These are phyloP conservation scores for Dothistroma pini DNA, from an alignment of 2,329 filamentous ascomycete species.

Conservation along the genomic window DNA sequence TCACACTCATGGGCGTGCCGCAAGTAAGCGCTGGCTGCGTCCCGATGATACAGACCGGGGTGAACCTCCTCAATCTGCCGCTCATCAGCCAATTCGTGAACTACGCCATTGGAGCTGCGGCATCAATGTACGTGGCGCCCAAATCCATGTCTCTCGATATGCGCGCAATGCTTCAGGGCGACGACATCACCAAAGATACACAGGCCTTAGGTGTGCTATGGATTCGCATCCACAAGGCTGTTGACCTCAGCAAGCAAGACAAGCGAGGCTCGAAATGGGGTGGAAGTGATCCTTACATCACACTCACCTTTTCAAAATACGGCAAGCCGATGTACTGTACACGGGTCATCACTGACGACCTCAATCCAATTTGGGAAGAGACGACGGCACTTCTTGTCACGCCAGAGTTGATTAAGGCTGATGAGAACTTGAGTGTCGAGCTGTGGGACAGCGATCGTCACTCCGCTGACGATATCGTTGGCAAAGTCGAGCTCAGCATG, in stretches of 20 bases:
- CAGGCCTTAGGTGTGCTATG: slow-evolving; percentile 85
- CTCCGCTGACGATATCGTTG: slow-evolving; percentile 90
- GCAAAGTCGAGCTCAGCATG: slow-evolving; percentile 89
- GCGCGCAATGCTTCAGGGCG: slow-evolving; percentile 83
- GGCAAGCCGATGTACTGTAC: slow-evolving; percentile 98
- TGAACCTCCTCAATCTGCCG: slow-evolving; percentile 87
- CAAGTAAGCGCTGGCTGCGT: slow-evolving; percentile 86
- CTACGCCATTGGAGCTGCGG: slow-evolving; percentile 83
- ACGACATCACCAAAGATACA: slow-evolving; percentile 87
- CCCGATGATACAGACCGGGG: slow-evolving; percentile 84
- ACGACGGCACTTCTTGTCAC: slow-evolving; percentile 81
- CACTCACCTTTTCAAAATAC: slow-evolving; percentile 91
- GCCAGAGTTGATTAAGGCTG: slow-evolving; percentile 82
- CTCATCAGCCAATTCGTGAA: slow-evolving; percentile 97
- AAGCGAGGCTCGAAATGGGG: slow-evolving; percentile 74
- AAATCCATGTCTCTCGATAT: slow-evolving; percentile 86
- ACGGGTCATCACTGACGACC: slow-evolving; percentile 87
- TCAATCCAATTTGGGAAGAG: slow-evolving; percentile 92
- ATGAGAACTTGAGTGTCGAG: slow-evolving; percentile 90
- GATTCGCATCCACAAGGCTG: slow-evolving; percentile 84
- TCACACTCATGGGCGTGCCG: slow-evolving; percentile 90
- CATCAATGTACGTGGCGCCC: slow-evolving; percentile 88
- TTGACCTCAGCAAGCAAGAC: slow-evolving; percentile 89
- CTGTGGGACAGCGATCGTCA: slow-evolving; percentile 94
- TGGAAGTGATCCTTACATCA: slow-evolving; percentile 93